Evolutionary conservation across 495 filamentous ascomycete genomes (phyloP).

Genomic region (Annulohypoxylon moriforme): DNA sequence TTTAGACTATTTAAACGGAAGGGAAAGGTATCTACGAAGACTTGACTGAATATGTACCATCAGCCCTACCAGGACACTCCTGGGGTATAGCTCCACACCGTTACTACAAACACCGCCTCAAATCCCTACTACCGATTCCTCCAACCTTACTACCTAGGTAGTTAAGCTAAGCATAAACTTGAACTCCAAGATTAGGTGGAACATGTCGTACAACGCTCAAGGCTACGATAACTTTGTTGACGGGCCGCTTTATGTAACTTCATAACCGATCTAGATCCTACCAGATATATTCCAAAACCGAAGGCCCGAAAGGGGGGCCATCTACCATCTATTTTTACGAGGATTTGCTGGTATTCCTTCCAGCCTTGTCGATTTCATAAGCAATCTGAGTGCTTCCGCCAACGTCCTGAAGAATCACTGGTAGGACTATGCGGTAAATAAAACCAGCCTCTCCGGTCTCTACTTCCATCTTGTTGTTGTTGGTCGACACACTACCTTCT

Average conservation of each 20-base stretch:
- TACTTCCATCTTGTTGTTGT: background rate
- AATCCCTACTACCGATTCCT: slow-evolving; percentile 24
- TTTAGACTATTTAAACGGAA: slow-evolving; percentile 16
- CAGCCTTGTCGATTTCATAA: slow-evolving; percentile 20
- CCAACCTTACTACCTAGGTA: slow-evolving; percentile 9
- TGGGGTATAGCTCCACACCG: slow-evolving; percentile 20
- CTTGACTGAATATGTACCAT: slow-evolving; percentile 10
- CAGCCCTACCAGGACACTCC: slow-evolving; percentile 17
- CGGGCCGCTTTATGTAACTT: slow-evolving; percentile 43
- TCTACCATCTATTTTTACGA: slow-evolving; percentile 35
- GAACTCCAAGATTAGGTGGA: slow-evolving; percentile 37
- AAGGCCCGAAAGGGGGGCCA: slow-evolving; percentile 21
- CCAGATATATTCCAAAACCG: slow-evolving; percentile 8
- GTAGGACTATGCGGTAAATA: slow-evolving; percentile 33
- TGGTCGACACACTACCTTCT: background rate
- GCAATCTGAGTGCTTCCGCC: slow-evolving; percentile 11
- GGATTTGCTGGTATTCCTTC: slow-evolving; percentile 4
- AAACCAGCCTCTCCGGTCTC: slow-evolving; percentile 26
- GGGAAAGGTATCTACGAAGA: slow-evolving; percentile 8
- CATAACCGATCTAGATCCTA: slow-evolving; percentile 28
- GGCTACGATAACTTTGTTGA: slow-evolving; percentile 37
- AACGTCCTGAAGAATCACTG: background rate
- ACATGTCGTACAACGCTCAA: slow-evolving; percentile 42
- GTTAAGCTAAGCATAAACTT: slow-evolving; percentile 28
- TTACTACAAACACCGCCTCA: slow-evolving; percentile 24